phyloP scores from a whole-genome alignment of 2,329 filamentous ascomycete species.

The Diaporthe sp. region DNA sequence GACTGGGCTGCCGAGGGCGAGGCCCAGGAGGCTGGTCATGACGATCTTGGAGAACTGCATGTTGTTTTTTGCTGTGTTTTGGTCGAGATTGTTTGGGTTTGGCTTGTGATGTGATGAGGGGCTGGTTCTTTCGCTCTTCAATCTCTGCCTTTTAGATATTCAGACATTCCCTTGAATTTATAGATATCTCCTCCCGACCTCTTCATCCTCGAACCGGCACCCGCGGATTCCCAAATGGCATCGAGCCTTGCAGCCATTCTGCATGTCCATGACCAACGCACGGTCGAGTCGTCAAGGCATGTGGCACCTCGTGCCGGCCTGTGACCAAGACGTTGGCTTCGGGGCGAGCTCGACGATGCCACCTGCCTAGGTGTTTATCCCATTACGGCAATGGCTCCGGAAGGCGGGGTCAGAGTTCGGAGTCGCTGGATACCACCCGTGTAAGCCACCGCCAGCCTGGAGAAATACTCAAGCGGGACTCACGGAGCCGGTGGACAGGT shows the following conservation, averaged over 20 bases:
- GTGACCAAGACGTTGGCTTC: slow-evolving; percentile 20
- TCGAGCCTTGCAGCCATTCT: neutral
- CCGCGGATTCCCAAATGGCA: neutral
- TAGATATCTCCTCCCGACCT: neutral
- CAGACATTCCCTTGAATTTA: neutral
- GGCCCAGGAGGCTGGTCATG: slow-evolving; percentile 26
- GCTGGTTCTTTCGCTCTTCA: neutral
- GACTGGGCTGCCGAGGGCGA: slow-evolving; percentile 22
- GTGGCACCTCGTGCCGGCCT: neutral
- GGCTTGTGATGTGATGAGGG: neutral
- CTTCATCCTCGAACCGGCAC: neutral
- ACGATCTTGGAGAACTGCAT: slow-evolving; percentile 31
- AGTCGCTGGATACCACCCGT: neutral
- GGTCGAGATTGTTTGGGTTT: neutral
- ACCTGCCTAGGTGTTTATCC: slow-evolving; percentile 9
- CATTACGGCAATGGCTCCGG: slow-evolving; percentile 13
- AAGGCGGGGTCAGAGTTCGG: slow-evolving; percentile 2
- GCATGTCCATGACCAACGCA: neutral
- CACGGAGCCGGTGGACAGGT: slow-evolving; percentile 19
- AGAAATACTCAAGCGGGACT: neutral
- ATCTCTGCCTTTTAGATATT: neutral
- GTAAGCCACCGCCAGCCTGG: neutral
- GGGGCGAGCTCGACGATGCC: slow-evolving; percentile 3
- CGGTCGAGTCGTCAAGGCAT: slow-evolving; percentile 10
- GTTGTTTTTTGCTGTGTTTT: neutral